phyloP scores from a whole-genome alignment of 768 basidiomycete species.

The Suillus discolor region DNA sequence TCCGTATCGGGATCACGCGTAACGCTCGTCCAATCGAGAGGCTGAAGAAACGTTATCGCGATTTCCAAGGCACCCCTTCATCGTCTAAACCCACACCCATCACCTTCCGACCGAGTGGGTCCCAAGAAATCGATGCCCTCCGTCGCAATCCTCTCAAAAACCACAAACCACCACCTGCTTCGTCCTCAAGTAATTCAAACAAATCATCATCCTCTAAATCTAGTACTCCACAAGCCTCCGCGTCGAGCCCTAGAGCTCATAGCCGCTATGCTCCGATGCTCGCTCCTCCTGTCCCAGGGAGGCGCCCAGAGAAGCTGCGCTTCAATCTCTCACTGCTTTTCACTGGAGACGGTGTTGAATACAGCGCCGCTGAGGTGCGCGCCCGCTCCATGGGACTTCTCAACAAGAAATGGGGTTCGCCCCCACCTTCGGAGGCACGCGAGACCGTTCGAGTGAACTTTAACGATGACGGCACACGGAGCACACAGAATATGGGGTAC shows the following conservation, averaged over 20 bases:
- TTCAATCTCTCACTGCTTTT: constrained; percentile 72
- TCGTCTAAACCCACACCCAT: constrained; percentile 28
- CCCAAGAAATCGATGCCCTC: constrained; percentile 30
- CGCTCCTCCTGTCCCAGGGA: constrained; percentile 66
- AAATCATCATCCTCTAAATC: constrained; percentile 20
- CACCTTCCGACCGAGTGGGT: constrained; percentile 29
- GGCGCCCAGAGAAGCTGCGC: constrained; percentile 69
- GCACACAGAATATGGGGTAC: constrained; percentile 41
- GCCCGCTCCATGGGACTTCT: constrained; percentile 81
- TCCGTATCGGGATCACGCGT: constrained; percentile 79
- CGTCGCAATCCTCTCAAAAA: constrained; percentile 42
- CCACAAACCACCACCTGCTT: constrained; percentile 31
- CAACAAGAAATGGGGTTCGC: constrained; percentile 84
- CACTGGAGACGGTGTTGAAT: constrained; percentile 79
- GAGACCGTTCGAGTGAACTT: constrained; percentile 53
- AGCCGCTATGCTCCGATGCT: constrained; percentile 73
- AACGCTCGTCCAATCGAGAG: constrained; percentile 82
- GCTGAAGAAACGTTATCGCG: constrained; percentile 77
- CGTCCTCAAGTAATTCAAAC: constrained; percentile 28
- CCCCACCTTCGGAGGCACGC: constrained; percentile 44
- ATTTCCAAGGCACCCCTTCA: constrained; percentile 64
- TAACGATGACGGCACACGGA: constrained; percentile 57
- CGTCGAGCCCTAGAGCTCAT: constrained; percentile 29
- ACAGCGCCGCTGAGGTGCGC: constrained; percentile 81
- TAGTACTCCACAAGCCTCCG: constrained; percentile 34